Evolutionary conservation across 2,329 filamentous ascomycete genomes (phyloP).

Genomic region (Diaporthe citri): DNA sequence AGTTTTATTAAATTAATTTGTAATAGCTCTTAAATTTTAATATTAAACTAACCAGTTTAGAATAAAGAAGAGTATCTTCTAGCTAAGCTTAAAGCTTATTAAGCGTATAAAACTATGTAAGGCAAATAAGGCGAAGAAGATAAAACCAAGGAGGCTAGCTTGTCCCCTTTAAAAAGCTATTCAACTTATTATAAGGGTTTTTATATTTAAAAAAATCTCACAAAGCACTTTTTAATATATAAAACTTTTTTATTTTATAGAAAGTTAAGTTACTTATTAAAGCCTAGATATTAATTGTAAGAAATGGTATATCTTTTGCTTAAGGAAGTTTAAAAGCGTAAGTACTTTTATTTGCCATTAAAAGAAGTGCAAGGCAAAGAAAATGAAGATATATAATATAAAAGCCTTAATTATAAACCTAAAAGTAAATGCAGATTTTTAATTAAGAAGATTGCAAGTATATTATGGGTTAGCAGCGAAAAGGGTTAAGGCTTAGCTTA

Average conservation of each 20-base stretch:
- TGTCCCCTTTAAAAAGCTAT: background rate
- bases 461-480: background rate
- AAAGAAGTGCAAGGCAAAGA: background rate
- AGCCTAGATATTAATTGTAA: background rate
- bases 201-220: background rate
- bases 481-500: background rate
- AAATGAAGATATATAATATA: background rate
- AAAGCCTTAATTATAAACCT: background rate
- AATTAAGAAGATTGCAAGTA: background rate
- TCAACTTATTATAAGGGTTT: background rate
- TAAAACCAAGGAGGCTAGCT: background rate
- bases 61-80: background rate
- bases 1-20: too few species aligned
- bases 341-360: background rate
- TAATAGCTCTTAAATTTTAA: too few species aligned
- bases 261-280: background rate
- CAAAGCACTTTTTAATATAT: background rate
- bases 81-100: background rate
- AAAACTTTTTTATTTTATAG: background rate
- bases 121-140: background rate
- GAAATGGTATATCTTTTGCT: background rate
- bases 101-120: background rate
- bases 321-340: background rate
- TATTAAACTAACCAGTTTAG: background rate
- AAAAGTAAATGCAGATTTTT: background rate